Evolutionary conservation across 1,284 basidiomycete species (phyloP).

Genomic region (Tremellales sp.): DNA sequence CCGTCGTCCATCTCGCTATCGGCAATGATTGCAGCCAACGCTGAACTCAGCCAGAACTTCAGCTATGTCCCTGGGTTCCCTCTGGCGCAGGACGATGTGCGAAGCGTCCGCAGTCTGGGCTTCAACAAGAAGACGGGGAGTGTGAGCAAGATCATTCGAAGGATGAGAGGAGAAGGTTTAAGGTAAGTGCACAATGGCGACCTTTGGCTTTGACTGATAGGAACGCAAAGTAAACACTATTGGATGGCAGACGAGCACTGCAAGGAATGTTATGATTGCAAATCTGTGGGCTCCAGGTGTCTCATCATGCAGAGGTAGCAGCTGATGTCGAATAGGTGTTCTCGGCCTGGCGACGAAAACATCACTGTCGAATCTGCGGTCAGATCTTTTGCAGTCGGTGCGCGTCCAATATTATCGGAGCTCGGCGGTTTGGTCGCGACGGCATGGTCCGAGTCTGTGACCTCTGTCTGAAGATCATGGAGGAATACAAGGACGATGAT

Average conservation of each 20-base stretch:
- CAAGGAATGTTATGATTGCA: slow-evolving; percentile 93
- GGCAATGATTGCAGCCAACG: slow-evolving; percentile 39
- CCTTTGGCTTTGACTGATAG: no score
- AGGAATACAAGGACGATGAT: slow-evolving; percentile 66
- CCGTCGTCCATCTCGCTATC: slow-evolving; percentile 42
- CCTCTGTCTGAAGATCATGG: slow-evolving; percentile 84
- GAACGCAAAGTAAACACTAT: slow-evolving; percentile 70
- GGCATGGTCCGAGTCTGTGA: slow-evolving; percentile 93
- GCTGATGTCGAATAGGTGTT: slow-evolving; percentile 85
- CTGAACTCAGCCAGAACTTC: slow-evolving; percentile 39
- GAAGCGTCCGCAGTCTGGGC: slow-evolving; percentile 40
- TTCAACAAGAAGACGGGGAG: slow-evolving; percentile 66
- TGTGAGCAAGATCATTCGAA: slow-evolving; percentile 81
- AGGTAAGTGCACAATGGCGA: no score
- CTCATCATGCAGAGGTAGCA: slow-evolving; percentile 48
- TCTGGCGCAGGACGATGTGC: slow-evolving; percentile 43
- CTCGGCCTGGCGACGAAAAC: slow-evolving; percentile 86
- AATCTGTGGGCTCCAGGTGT: slow-evolving; percentile 32
- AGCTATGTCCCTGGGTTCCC: slow-evolving; percentile 46
- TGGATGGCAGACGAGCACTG: slow-evolving; percentile 98
- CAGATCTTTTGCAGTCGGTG: slow-evolving; percentile 89
- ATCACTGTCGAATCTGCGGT: slow-evolving; percentile 90
- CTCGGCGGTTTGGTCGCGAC: slow-evolving; percentile 85
- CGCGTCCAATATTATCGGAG: slow-evolving; percentile 96
- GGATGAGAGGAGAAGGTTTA: slow-evolving; percentile 71